Percentiles rank a stretch among this genome's conserved stretches.
Conservation (phyloP, 75 land plant genomes). For the Ceratopteris richardii region DNA sequence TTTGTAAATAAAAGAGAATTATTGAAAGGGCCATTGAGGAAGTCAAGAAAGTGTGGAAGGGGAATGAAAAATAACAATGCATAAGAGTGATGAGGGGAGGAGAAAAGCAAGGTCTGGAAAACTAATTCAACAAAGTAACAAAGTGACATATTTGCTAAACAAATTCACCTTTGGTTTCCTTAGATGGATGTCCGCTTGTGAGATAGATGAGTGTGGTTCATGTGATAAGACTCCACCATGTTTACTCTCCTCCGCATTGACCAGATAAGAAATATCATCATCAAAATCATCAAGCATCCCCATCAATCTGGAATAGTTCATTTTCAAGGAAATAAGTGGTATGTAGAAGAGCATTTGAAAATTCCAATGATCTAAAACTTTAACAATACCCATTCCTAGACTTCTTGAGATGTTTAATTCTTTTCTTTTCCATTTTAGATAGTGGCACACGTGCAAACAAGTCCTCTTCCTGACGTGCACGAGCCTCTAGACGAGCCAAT, state of each 20-base stretch:
- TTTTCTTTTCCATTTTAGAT: conserved; percentile 71
- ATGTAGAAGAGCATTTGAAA: no score
- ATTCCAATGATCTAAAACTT: no score
- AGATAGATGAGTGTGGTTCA: not conserved
- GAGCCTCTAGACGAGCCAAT: conserved; percentile 43
- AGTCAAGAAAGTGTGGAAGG: no score
- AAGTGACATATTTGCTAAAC: no score
- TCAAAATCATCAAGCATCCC: conserved; percentile 59
- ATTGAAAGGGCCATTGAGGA: no score
- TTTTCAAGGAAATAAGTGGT: not conserved
- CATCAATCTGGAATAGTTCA: conserved; percentile 36
- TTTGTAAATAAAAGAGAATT: no score
- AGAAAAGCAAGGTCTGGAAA: no score
- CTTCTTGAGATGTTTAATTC: conserved; percentile 53
- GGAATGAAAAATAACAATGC: no score
- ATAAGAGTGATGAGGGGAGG: no score
- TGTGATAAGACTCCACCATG: not conserved
- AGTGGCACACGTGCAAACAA: conserved; percentile 85
- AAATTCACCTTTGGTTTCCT: conserved; percentile 1
- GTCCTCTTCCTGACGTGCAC: conserved; percentile 71
- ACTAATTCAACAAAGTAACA: no score
- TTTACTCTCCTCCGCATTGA: conserved; percentile 28
- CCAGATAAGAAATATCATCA: conserved; percentile 50
- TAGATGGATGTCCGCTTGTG: not conserved
- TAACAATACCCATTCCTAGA: conserved; percentile 79